Conservation (phyloP, 2,329 filamentous ascomycete genomes). For the Thyridium curvatum region DNA sequence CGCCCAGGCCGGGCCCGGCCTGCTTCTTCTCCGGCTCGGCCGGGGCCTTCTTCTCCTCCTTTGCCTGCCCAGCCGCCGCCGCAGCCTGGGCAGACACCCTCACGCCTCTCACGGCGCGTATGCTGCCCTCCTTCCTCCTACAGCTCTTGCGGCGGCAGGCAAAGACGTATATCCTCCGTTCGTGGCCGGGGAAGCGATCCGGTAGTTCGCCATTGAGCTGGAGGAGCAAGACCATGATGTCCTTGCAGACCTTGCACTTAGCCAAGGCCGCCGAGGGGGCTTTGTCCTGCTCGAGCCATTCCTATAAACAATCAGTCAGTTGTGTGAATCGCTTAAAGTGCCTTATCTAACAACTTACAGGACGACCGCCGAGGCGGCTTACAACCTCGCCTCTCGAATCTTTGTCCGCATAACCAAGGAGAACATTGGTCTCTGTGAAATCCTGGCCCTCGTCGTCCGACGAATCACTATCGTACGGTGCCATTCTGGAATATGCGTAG, state of each 20-base stretch:
- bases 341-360: conserved; percentile 55
- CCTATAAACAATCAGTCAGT: conserved; percentile 39
- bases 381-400: conserved; percentile 75
- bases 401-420: conserved; percentile 82
- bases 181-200: conserved; percentile 78
- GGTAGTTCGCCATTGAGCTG: conserved; percentile 90
- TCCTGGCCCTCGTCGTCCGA: conserved; percentile 63
- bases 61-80: conserved; percentile 13
- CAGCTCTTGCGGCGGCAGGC: conserved; percentile 73
- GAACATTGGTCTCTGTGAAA: conserved; percentile 76
- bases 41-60: conserved; percentile 25
- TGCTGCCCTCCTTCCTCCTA: conserved; percentile 73
- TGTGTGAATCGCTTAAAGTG: not conserved
- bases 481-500: conserved; percentile 40
- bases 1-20: conserved; percentile 48
- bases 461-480: conserved; percentile 81
- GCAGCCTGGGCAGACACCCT: conserved; percentile 42
- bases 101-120: conserved; percentile 68
- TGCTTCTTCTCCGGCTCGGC: conserved; percentile 21
- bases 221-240: conserved; percentile 75
- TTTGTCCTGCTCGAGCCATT: conserved; percentile 71
- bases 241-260: conserved; percentile 82
- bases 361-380: conserved; percentile 80
- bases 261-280: conserved; percentile 71
- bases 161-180: conserved; percentile 83